These are phyloP conservation scores for Aspergillus niger DNA, from an alignment of 2,329 filamentous ascomycete species.

Conservation along the genomic window DNA sequence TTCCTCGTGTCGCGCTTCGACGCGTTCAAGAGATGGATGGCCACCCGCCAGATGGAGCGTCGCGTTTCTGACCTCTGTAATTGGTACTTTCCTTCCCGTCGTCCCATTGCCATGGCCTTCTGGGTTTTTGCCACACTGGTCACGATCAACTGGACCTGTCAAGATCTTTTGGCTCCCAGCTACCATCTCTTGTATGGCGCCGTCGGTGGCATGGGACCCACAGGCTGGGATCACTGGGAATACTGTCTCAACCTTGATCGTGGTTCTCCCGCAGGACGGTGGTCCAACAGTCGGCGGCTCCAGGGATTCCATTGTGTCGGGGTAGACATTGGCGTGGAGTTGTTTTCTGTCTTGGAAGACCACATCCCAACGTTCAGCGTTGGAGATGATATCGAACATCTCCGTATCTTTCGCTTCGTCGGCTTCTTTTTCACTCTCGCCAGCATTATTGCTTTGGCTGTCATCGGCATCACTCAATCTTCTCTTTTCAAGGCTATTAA, in stretches of 20 bases:
- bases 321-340: constrained; percentile 13
- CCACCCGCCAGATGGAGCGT: not conserved
- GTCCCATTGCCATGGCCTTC: not conserved
- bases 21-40: not conserved
- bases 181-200: constrained; percentile 13
- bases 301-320: constrained; percentile 15
- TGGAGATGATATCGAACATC: constrained; percentile 14
- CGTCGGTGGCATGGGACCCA: not conserved
- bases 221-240: not conserved
- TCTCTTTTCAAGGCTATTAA: too few species aligned
- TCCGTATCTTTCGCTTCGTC: constrained; percentile 7
- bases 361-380: constrained; percentile 1
- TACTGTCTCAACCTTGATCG: constrained; percentile 11
- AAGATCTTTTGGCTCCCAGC: constrained; percentile 4
- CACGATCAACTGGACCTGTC: not conserved
- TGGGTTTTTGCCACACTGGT: constrained; percentile 7
- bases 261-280: not conserved
- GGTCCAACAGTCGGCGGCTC: not conserved
- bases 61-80: not conserved
- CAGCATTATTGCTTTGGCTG: not conserved
- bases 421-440: not conserved
- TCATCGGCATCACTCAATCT: not conserved
- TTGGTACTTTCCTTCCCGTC: constrained; percentile 17
- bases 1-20: not conserved
- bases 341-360: constrained; percentile 9